Base-by-base conservation (phyloP, 306 rosid species). In the Dalbergia cochinchinensis region DNA sequence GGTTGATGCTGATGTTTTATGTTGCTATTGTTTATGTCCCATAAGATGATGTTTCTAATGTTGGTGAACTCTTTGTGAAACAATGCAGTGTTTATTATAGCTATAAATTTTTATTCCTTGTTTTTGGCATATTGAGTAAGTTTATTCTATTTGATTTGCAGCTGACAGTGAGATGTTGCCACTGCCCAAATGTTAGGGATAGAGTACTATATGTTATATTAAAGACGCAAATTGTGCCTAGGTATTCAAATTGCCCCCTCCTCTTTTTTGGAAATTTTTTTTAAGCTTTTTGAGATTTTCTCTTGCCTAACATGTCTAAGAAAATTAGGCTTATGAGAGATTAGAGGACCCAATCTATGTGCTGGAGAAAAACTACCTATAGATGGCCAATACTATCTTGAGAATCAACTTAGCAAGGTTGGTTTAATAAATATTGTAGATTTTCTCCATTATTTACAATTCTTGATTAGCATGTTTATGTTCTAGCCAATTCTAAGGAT, bases 151-250 rank as follows among this genome's bases (percentile, higher is more conserved):
- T n/a, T n/a, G n/a, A 78, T 71, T 77, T 69, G 34, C 77, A 51
- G 69, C 82, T 69, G 76, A 74, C 84, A 95, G 98, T 83, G 97
- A 78, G 99, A 95, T 91, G 91, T 98, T 83, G 98, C 99, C 69
- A 91, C 99, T 77, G 99, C 99, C 99, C 99, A 76, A 92, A 90
- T 85, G 99, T 95, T 85, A 97, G 99, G 62, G 99, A 95, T 81
- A 90, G 99, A 55, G 99, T 95, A 59, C 99, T 98, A 20, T 95
- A 95, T 84, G 99, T 95, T 65, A 91, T 71, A 44, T 95, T 68
- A 91, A 95, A 92, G 98, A 90, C 61, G 92, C 97, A 64, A 95
- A 92, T 84, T 98, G 99, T 53, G 97, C 99, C 68, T 92, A 92
- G 97, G 99, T 95, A 83, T 70, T 83, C 39, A 59, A 42, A 65